These are phyloP conservation scores for Warburgia ugandensis DNA, from an alignment of 164 flowering plant genomes.

Conservation along the genomic window DNA sequence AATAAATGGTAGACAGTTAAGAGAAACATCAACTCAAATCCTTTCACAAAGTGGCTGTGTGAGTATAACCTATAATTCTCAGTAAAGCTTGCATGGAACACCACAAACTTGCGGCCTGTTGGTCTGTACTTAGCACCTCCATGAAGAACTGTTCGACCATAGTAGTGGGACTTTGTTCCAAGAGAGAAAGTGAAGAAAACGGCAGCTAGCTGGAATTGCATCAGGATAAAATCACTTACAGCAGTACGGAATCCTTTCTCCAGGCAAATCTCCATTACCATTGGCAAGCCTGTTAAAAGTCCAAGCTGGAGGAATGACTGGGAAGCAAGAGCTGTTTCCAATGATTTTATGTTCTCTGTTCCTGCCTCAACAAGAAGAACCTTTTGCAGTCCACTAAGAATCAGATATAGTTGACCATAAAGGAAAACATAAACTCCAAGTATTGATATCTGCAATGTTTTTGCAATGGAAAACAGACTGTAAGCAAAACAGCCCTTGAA, in stretches of 20 bases:
- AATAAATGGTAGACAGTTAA: slow-evolving; percentile 65
- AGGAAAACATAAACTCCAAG: slow-evolving; percentile 86
- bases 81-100: slow-evolving; percentile 78
- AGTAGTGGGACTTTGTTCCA: slow-evolving; percentile 83
- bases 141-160: slow-evolving; percentile 84
- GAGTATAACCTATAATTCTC: slow-evolving; percentile 90
- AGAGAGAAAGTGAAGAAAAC: slow-evolving; percentile 92
- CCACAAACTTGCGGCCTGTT: slow-evolving; percentile 87
- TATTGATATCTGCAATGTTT: slow-evolving; percentile 60
- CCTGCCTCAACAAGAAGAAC: slow-evolving; percentile 56
- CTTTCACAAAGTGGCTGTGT: slow-evolving; percentile 94
- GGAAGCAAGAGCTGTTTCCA: slow-evolving; percentile 89
- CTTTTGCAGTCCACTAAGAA: slow-evolving; percentile 83
- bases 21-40: slow-evolving; percentile 78
- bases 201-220: slow-evolving; percentile 92
- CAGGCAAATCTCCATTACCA: slow-evolving; percentile 92
- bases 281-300: slow-evolving; percentile 84
- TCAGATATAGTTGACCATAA: slow-evolving; percentile 86
- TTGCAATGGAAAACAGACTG: background rate
- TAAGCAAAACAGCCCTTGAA: too few relatives aligned
- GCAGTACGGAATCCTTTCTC: slow-evolving; percentile 87
- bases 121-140: slow-evolving; percentile 96
- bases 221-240: slow-evolving; percentile 72
- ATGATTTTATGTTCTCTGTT: slow-evolving; percentile 52
- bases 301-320: slow-evolving; percentile 96